Evolutionary conservation across 192 early-diverging fungal genomes (phyloP).

Genomic region (Coemansia reversa): DNA sequence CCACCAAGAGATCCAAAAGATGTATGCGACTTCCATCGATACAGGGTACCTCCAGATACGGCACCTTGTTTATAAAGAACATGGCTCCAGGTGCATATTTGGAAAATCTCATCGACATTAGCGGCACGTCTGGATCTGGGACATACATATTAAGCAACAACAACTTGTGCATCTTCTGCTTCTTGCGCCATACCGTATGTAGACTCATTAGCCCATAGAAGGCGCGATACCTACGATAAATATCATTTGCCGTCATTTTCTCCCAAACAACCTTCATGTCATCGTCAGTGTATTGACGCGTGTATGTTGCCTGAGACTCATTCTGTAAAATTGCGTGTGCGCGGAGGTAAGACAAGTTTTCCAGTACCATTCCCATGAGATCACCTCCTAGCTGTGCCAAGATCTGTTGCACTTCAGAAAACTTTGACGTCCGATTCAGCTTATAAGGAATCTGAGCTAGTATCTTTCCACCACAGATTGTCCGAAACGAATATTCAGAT

Average conservation of each 20-base stretch:
- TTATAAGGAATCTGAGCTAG: slow-evolving; percentile 58
- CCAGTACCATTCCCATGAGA: slow-evolving; percentile 13
- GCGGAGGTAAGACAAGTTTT: slow-evolving; percentile 30
- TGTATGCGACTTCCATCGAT: slow-evolving; percentile 23
- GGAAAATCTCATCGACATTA: slow-evolving; percentile 3
- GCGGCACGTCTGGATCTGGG: slow-evolving; percentile 4
- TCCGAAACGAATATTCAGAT: slow-evolving; percentile 65
- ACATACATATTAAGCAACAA: slow-evolving; percentile 9
- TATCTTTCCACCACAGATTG: slow-evolving; percentile 78
- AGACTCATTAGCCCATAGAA: slow-evolving; percentile 41
- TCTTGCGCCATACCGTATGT: slow-evolving; percentile 24
- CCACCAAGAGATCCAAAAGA: not conserved
- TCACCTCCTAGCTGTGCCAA: slow-evolving; percentile 10
- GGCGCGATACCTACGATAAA: slow-evolving; percentile 66
- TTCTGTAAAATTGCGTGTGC: slow-evolving; percentile 62
- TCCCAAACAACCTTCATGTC: slow-evolving; percentile 61
- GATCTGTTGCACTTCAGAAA: not conserved
- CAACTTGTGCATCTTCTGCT: slow-evolving; percentile 14
- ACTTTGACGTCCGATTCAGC: not conserved
- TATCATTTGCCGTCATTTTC: slow-evolving; percentile 56
- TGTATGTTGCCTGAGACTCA: slow-evolving; percentile 57
- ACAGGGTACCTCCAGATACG: slow-evolving; percentile 33
- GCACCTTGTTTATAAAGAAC: slow-evolving; percentile 20
- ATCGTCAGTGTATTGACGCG: slow-evolving; percentile 66
- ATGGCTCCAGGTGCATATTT: slow-evolving; percentile 24